Base-by-base conservation (phyloP, 768 basidiomycete species). In the Lentinula raphanica region DNA sequence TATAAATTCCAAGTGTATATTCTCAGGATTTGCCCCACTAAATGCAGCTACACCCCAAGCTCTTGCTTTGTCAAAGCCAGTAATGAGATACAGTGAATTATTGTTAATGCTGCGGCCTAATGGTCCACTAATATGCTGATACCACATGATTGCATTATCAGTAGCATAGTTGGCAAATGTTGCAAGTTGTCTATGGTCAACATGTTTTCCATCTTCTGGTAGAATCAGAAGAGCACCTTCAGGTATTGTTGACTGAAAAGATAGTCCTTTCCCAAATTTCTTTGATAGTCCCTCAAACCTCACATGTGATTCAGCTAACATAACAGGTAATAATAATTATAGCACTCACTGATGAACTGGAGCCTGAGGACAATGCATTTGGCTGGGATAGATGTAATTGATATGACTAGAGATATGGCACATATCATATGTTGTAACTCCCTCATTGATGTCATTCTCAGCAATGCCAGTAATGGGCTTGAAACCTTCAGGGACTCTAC, bases 181-280 rank as follows among this genome's bases (percentile, higher is more conserved):
- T 9, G 8, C 15, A 27, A 12, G 21, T 17, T 25, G n/a, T 19
- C 17, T 9, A 7, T 38, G 36, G 17, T 54, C 31, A 11, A 54
- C 27, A 21, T 21, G 21, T 9, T n/a, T 54, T 21, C 36, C 51
- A 3, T 36, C 51, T 39, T 38, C 32, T 36, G 51, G 51, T 13
- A 54, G 51, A 3, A 54, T 40, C 8, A 54, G 51, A 13, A 54
- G 29, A 38, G 51, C 51, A 39, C 51, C 51, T 54, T 36, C 28
- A 19, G 51, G 5, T 21, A 21, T 25, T 15, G 51, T 38, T 29
- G 51, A 38, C 12, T 9, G 3, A 25, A 36, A 54, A 21, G 51
- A 23, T 21, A 54, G 31, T 12, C 28, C 49, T 15, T 25, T 29
- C 8, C 49, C 49, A 28, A 49, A 3, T 49, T 49, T 11, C 5